Conservation (phyloP, 176 grass and related monocot species). For the Phyllostachys edulis region DNA sequence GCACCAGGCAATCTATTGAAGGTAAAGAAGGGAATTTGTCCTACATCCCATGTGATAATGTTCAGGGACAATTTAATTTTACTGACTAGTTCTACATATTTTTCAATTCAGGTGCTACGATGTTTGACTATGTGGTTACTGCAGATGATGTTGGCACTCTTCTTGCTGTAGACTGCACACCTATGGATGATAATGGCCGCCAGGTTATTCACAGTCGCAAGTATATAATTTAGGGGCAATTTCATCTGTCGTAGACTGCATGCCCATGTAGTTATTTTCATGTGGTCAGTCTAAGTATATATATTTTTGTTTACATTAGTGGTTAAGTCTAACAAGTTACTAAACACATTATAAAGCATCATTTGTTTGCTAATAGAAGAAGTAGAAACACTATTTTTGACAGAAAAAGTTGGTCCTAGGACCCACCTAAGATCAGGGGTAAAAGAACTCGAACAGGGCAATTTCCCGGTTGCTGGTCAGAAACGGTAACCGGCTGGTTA, state of each 20-base stretch:
- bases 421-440: background rate
- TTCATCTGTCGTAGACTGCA: slow-evolving; percentile 1
- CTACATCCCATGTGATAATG: slow-evolving; percentile 19
- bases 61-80: slow-evolving; percentile 27
- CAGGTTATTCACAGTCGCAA: slow-evolving; percentile 48
- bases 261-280: background rate
- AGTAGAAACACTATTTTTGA: background rate
- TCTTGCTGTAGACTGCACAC: slow-evolving; percentile 92
- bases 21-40: slow-evolving; percentile 43
- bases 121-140: slow-evolving; percentile 85
- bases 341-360: background rate
- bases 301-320: background rate
- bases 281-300: background rate
- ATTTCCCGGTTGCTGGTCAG: too few species aligned
- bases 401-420: background rate
- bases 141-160: slow-evolving; percentile 89
- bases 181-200: slow-evolving; percentile 87
- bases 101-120: slow-evolving; percentile 64
- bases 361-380: background rate
- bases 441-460: too few species aligned
- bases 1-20: slow-evolving; percentile 77
- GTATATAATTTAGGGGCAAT: slow-evolving; percentile 1
- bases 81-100: slow-evolving; percentile 23
- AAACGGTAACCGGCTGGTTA: too few species aligned
- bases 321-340: background rate